Evolutionary conservation across 75 land plant species (phyloP).

Genomic region (Sequoiadendron giganteum): DNA sequence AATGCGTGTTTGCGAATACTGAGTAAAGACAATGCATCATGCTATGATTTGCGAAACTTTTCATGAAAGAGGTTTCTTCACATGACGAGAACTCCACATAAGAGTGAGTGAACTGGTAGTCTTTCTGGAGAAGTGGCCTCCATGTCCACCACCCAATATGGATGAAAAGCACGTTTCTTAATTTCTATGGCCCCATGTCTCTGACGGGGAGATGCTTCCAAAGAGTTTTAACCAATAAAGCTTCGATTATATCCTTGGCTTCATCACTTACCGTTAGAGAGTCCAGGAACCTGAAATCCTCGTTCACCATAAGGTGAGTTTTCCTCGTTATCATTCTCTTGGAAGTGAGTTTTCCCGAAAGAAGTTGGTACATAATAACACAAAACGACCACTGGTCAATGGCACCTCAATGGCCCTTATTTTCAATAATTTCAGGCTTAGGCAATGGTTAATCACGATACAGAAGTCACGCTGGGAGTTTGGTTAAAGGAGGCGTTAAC

Average conservation of each 20-base stretch:
- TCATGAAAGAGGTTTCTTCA: no score
- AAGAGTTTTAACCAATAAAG: slow-evolving; percentile 61
- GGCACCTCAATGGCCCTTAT: slow-evolving; percentile 58
- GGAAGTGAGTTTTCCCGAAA: slow-evolving; percentile 64
- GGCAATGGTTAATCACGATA: no score
- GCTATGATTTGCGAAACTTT: no score
- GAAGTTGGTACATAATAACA: slow-evolving; percentile 60
- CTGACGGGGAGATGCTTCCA: slow-evolving; percentile 50
- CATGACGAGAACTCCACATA: no score
- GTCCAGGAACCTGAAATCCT: slow-evolving; percentile 36
- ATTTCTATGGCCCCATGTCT: slow-evolving; percentile 58
- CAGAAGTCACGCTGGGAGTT: no score
- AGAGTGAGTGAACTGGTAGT: no score
- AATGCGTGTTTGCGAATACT: no score
- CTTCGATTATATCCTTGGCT: slow-evolving; percentile 61
- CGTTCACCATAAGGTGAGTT: slow-evolving; percentile 41
- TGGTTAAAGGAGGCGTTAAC: no score
- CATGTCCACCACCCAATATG: no score
- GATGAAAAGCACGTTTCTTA: no score
- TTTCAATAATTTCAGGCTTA: not conserved
- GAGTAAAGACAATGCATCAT: no score
- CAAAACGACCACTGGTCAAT: slow-evolving; percentile 86
- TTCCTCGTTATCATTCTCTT: slow-evolving; percentile 31
- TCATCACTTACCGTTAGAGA: not conserved
- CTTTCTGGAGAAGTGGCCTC: no score